Conservation (phyloP, 352 stramenopile genomes). For the Aphanomyces euteiches region DNA sequence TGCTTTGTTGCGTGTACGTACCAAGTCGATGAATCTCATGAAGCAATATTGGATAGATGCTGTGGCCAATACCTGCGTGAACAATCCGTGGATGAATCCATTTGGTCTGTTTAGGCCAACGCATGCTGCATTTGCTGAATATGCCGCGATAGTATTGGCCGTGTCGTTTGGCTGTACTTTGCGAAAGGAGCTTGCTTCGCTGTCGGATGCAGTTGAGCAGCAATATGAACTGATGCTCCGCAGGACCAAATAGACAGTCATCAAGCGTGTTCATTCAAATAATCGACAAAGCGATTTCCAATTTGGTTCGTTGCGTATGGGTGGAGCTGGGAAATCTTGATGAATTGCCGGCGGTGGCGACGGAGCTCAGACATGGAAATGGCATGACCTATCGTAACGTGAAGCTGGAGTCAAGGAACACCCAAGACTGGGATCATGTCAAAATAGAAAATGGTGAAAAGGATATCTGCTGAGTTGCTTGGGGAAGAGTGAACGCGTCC, state of each 20-base stretch:
- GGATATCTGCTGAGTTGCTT: conserved; percentile 32
- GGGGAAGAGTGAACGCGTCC: conserved; percentile 46
- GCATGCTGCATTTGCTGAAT: neutral
- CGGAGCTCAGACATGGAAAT: conserved; percentile 57
- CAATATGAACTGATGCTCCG: neutral
- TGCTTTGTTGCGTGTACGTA: neutral
- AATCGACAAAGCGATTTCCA: conserved; percentile 66
- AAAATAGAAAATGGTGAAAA: conserved; percentile 8
- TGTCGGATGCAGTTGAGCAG: conserved; percentile 13
- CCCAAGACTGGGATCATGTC: neutral
- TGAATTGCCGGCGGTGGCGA: conserved; percentile 72
- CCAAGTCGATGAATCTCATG: neutral
- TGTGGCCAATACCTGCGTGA: neutral
- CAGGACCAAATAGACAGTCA: conserved; percentile 1
- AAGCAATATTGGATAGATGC: neutral
- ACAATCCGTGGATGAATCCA: neutral
- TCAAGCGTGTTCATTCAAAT: conserved; percentile 67
- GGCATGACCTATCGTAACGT: conserved; percentile 45
- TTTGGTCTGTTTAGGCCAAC: neutral
- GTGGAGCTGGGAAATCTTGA: conserved; percentile 69
- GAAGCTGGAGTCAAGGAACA: neutral
- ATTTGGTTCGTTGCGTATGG: conserved; percentile 53
- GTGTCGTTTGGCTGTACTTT: neutral
- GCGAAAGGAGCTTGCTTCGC: conserved; percentile 3
- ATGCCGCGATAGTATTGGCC: neutral